A percentile compares a stretch with the other conserved stretches of the same genome.
Evolutionary conservation across 1,284 basidiomycete genomes (phyloP).

Genomic region (Apiotrichum mycotoxinovorans): DNA sequence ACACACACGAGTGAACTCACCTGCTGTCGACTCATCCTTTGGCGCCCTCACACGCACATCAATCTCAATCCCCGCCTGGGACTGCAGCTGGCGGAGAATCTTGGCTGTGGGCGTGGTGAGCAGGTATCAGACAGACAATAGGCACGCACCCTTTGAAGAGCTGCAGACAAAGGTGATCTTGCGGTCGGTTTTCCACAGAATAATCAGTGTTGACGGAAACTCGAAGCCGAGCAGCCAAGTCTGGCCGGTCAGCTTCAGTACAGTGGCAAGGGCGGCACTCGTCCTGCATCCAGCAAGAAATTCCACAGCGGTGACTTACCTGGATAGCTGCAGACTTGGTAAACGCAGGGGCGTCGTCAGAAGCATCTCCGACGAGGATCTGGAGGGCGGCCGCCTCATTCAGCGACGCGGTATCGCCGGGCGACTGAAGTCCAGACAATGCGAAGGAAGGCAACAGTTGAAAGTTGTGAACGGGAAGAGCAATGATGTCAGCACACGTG

Average conservation of each 20-base stretch:
- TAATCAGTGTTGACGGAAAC: conserved; percentile 86
- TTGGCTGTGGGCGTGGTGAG: conserved; percentile 33
- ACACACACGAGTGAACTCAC: conserved; percentile 17
- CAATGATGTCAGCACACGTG: background rate
- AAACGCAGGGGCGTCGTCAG: conserved; percentile 75
- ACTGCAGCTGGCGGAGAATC: conserved; percentile 41
- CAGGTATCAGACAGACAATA: background rate
- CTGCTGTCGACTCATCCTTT: conserved; percentile 42
- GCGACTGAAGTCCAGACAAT: background rate
- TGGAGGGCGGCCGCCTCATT: conserved; percentile 61
- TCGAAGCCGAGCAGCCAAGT: conserved; percentile 96
- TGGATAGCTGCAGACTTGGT: conserved; percentile 86
- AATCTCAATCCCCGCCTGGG: conserved; percentile 33
- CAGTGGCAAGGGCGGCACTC: no score
- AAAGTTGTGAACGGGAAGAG: background rate
- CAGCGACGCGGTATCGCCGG: conserved; percentile 57
- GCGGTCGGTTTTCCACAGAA: conserved; percentile 60
- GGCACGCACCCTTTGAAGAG: conserved; percentile 71
- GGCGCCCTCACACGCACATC: conserved; percentile 37
- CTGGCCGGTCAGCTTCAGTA: conserved; percentile 50
- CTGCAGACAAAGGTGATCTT: conserved; percentile 80
- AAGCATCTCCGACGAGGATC: conserved; percentile 75
- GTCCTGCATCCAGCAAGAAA: no score
- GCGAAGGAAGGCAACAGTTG: background rate
- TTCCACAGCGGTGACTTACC: conserved; percentile 54